A percentile compares a stretch with the other conserved stretches of the same genome.
Evolutionary conservation across 2,329 filamentous ascomycete species (phyloP).

Genomic region (Hymenoscyphus fructigenus): DNA sequence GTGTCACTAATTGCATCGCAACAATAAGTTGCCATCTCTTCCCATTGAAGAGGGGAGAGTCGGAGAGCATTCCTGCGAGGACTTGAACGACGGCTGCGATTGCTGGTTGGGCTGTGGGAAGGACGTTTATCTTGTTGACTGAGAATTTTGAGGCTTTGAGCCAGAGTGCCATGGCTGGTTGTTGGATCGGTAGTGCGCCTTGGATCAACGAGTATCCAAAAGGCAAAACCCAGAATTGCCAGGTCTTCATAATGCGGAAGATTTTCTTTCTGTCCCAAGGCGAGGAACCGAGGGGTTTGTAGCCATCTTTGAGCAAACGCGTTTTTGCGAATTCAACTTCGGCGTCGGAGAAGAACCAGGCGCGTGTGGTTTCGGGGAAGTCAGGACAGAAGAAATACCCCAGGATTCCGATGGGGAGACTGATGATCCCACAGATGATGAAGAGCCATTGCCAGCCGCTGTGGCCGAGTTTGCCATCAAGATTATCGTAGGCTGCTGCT

Average conservation of each 20-base stretch:
- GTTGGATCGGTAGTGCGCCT: conserved; percentile 20
- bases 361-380: conserved; percentile 41
- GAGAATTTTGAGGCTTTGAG: conserved; percentile 22
- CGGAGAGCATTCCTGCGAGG: conserved; percentile 27
- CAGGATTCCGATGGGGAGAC: conserved; percentile 52
- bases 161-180: conserved; percentile 28
- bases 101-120: conserved; percentile 25
- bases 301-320: conserved; percentile 23
- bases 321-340: conserved; percentile 23
- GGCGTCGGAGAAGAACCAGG: conserved; percentile 38
- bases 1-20: conserved; percentile 25
- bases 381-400: conserved; percentile 48
- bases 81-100: conserved; percentile 26
- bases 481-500: conserved; percentile 41
- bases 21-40: conserved; percentile 29
- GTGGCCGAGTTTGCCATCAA: conserved; percentile 39
- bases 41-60: conserved; percentile 28
- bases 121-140: conserved; percentile 27
- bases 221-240: conserved; percentile 32
- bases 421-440: conserved; percentile 52
- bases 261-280: conserved; percentile 29
- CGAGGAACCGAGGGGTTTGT: conserved; percentile 25
- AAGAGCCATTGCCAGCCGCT: conserved; percentile 48
- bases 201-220: conserved; percentile 31
- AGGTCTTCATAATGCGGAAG: conserved; percentile 27